phyloP scores from a whole-genome alignment of 495 filamentous ascomycete genomes.

The Lophium mytilinum region DNA sequence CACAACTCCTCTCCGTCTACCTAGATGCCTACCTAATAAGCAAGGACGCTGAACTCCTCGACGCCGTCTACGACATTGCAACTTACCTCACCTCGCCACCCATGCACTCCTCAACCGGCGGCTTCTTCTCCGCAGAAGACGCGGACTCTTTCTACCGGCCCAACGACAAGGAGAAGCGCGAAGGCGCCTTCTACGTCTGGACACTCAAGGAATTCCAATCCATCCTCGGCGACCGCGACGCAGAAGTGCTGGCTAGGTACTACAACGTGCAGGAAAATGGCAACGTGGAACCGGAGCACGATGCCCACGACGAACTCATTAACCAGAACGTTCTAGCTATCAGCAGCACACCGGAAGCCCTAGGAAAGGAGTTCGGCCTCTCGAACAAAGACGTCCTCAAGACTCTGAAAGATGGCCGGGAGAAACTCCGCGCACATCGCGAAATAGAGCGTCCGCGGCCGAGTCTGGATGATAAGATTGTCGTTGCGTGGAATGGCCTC shows the following conservation, averaged over 20 bases:
- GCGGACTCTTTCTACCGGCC: conserved; percentile 75
- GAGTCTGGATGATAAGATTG: conserved; percentile 84
- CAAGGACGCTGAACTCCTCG: conserved; percentile 61
- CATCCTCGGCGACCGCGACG: conserved; percentile 63
- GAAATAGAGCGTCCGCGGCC: conserved; percentile 70
- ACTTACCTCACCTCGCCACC: conserved; percentile 69
- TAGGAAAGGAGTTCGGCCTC: conserved; percentile 73
- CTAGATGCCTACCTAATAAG: conserved; percentile 78
- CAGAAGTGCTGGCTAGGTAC: conserved; percentile 69
- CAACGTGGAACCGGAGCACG: conserved; percentile 76
- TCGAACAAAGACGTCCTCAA: conserved; percentile 61
- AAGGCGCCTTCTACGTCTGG: conserved; percentile 96
- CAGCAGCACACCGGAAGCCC: conserved; percentile 49
- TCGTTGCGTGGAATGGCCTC: conserved; percentile 82
- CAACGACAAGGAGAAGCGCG: conserved; percentile 75
- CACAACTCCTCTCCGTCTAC: conserved; percentile 77
- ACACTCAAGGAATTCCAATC: conserved; percentile 78
- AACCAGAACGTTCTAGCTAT: conserved; percentile 66
- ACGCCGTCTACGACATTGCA: conserved; percentile 72
- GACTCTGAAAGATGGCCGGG: conserved; percentile 59
- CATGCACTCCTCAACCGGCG: conserved; percentile 59
- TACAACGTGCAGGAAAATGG: conserved; percentile 83
- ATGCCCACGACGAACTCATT: conserved; percentile 89
- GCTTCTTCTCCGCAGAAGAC: conserved; percentile 84
- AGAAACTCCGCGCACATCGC: conserved; percentile 64